Evolutionary conservation across 2,329 filamentous ascomycete species (phyloP), one percentile per base, ranked within the genome.

Genomic region (Hymenoscyphus fructigenus): DNA sequence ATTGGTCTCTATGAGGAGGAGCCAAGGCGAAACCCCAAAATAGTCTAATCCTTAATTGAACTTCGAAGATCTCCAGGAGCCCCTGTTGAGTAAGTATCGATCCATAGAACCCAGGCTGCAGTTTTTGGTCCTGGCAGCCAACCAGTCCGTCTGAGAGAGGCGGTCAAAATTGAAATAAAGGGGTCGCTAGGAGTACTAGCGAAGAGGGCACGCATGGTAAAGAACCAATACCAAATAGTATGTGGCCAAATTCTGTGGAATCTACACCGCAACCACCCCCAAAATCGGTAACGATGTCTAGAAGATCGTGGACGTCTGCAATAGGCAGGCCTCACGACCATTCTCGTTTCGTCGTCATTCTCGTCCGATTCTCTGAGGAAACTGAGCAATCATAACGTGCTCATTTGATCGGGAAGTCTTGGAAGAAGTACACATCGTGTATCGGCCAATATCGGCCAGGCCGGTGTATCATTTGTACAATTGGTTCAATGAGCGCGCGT

Each of bases 11-110:
- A n/a, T 10, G 26, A n/a, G 14, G 7, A 29, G 28, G 26, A 34
- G 26, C 55, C 55, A 57, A 29, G 55, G 28, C 17, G 32, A 32
- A 56, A 34, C 14, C 55, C 26, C 55, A 29, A 34, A 28, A 29
- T 57, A 32, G 32, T 29, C 55, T 17, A 34, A 57, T 34, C 17
- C 55, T 57, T 57, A 57, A 34, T 34, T 57, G 28, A 57, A 57
- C 26, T 9, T 57, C 26, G 26, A 9, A 57, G 32, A n/a, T 15
- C n/a, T 17, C 53, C 26, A 57, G 55, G 55, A n/a, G 32, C 14
- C 53, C 14, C 28, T 57, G 28, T 32, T 23, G 20, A 12, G 7
- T 20, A 23, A 12, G 7, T 20, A 23, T 50, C n/a, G n/a, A 50
- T 50, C n/a, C 20, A 12, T 2, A 50, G 9, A 50, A 23, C 26